Evolutionary conservation across 2,329 filamentous ascomycete species (phyloP).

Genomic region (Calycina marina): DNA sequence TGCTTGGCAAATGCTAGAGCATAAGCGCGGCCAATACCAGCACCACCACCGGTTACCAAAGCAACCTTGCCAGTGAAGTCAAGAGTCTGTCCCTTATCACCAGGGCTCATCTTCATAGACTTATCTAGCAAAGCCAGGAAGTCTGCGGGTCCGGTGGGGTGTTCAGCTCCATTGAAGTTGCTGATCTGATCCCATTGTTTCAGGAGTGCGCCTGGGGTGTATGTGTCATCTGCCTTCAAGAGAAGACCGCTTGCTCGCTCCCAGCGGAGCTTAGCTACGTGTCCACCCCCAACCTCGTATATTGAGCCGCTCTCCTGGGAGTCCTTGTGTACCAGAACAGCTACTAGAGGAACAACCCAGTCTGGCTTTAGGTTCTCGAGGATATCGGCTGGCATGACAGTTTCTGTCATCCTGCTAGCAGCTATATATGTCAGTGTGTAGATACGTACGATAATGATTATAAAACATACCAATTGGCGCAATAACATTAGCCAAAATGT

Average conservation of each 20-base stretch:
- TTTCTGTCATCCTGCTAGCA: constrained; percentile 89
- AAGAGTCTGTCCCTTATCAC: constrained; percentile 56
- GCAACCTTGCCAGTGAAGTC: constrained; percentile 77
- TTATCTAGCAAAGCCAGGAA: constrained; percentile 77
- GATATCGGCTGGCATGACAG: constrained; percentile 88
- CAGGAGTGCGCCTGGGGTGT: constrained; percentile 77
- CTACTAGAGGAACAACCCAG: constrained; percentile 89
- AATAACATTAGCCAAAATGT: constrained; percentile 90
- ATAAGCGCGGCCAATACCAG: constrained; percentile 83
- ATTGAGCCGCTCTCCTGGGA: constrained; percentile 72
- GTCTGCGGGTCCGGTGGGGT: constrained; percentile 75
- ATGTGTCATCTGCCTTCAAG: constrained; percentile 73
- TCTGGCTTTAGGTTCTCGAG: constrained; percentile 66
- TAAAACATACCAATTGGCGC: constrained; percentile 52
- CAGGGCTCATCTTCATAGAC: constrained; percentile 62
- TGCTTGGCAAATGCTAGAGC: constrained; percentile 73
- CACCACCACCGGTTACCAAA: constrained; percentile 76
- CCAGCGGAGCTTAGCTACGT: constrained; percentile 88
- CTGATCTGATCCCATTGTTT: constrained; percentile 80
- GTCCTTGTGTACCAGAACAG: constrained; percentile 75
- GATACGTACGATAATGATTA: no score
- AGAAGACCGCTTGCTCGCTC: constrained; percentile 81
- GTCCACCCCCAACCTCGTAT: constrained; percentile 86
- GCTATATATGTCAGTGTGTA: no score
- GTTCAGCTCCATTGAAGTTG: constrained; percentile 72